Percentiles rank a stretch among this genome's conserved stretches.
These are phyloP conservation scores for Populus alba DNA, from an alignment of 345 rosid genomes.

Conservation along the genomic window DNA sequence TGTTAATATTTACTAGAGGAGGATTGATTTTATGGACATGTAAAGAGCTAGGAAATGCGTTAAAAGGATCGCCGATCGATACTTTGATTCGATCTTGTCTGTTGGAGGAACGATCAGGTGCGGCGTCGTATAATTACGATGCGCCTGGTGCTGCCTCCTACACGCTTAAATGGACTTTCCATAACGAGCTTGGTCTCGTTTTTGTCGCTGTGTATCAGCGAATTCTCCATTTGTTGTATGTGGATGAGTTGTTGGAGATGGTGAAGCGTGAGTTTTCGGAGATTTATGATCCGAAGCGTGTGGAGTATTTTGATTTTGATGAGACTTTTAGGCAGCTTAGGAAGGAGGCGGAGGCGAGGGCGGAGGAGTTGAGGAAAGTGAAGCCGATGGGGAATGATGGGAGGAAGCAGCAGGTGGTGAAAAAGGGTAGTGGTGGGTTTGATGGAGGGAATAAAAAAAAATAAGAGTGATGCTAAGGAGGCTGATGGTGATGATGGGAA, in stretches of 20 bases:
- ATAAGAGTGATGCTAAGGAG: constrained; percentile 38
- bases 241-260: constrained; percentile 81
- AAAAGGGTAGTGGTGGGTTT: constrained; percentile 44
- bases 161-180: constrained; percentile 96
- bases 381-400: constrained; percentile 51
- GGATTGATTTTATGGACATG: constrained; percentile 99
- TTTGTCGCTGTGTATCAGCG: constrained; percentile 97
- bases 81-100: constrained; percentile 88
- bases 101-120: constrained; percentile 95
- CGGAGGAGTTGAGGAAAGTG: constrained; percentile 74
- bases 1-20: constrained; percentile 87
- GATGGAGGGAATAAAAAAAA: constrained; percentile 64
- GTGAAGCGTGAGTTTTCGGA: constrained; percentile 68
- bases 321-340: constrained; percentile 91
- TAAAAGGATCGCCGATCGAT: constrained; percentile 88
- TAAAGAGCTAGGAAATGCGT: constrained; percentile 89
- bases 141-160: constrained; percentile 79
- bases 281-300: constrained; percentile 74
- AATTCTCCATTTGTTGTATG: constrained; percentile 81
- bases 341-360: constrained; percentile 85
- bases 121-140: constrained; percentile 65
- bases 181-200: constrained; percentile 91
- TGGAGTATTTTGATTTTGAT: constrained; percentile 60
- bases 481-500: constrained; percentile 55
- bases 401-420: constrained; percentile 60